Conservation (phyloP, 345 rosid genomes). For the Eucalyptus sideroxylon region DNA sequence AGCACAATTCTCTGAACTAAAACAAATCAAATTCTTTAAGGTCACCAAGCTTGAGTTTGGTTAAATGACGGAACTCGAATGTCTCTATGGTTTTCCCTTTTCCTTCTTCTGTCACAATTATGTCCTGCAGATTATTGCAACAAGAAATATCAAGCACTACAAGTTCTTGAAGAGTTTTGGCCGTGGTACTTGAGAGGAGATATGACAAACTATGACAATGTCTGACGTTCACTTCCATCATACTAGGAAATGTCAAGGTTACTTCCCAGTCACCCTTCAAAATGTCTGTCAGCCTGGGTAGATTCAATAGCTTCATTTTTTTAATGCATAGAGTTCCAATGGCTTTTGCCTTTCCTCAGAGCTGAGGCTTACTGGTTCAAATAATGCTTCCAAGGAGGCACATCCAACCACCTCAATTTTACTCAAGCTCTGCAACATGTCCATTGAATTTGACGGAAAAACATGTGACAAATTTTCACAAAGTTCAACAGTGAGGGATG, state of each 20-base stretch:
- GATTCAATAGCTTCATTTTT: accelerated
- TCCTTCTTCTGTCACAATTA: background rate
- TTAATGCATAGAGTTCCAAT: accelerated
- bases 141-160: accelerated
- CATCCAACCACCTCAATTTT: accelerated
- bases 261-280: background rate
- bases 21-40: too few relatives aligned
- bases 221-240: background rate
- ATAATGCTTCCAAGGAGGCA: background rate
- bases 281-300: background rate
- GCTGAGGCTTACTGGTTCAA: accelerated
- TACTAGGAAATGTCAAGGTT: background rate
- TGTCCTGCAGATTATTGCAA: accelerated
- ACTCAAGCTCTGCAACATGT: accelerated
- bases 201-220: background rate
- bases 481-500: background rate
- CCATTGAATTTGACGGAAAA: background rate
- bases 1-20: accelerated
- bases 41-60: too few relatives aligned
- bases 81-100: background rate
- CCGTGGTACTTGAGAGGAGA: background rate
- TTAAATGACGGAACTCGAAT: too few relatives aligned
- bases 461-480: background rate
- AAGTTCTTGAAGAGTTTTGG: background rate
- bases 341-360: accelerated